Conservation (phyloP, 2,329 filamentous ascomycete species). For the Trichoderma guizhouense region DNA sequence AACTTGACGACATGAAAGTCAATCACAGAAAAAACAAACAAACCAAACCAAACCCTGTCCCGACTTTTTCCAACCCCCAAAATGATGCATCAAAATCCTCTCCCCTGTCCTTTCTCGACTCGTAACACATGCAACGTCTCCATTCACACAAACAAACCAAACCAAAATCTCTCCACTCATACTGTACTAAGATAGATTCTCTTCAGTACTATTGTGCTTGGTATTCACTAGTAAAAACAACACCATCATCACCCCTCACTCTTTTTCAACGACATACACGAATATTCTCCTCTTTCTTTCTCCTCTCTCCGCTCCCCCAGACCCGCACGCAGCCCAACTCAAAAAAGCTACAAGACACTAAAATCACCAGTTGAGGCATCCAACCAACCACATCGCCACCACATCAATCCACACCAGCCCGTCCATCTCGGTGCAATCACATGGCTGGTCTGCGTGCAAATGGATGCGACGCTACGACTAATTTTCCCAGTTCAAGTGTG, state of each 20-base stretch:
- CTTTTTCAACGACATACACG: neutral
- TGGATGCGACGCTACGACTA: neutral
- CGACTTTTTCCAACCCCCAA: neutral
- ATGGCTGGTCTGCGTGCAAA: constrained; percentile 9
- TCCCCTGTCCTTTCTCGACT: neutral
- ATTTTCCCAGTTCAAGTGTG: neutral
- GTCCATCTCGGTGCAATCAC: neutral
- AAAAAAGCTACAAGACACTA: neutral
- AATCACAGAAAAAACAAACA: neutral
- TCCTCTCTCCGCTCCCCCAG: neutral
- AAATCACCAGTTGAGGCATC: neutral
- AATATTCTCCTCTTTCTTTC: neutral
- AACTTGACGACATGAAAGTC: neutral
- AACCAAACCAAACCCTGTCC: neutral
- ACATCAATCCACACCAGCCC: neutral
- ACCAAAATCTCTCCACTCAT: neutral
- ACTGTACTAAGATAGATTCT: no score
- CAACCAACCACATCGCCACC: neutral
- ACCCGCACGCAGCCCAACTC: neutral
- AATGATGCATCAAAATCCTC: neutral
- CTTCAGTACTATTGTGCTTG: no score
- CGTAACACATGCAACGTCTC: neutral
- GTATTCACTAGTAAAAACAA: no score
- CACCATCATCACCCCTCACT: neutral
- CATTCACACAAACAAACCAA: neutral